Evolutionary conservation across 495 filamentous ascomycete genomes (phyloP), one percentile per base, ranked within the genome.

Genomic region (Tuber magnatum): DNA sequence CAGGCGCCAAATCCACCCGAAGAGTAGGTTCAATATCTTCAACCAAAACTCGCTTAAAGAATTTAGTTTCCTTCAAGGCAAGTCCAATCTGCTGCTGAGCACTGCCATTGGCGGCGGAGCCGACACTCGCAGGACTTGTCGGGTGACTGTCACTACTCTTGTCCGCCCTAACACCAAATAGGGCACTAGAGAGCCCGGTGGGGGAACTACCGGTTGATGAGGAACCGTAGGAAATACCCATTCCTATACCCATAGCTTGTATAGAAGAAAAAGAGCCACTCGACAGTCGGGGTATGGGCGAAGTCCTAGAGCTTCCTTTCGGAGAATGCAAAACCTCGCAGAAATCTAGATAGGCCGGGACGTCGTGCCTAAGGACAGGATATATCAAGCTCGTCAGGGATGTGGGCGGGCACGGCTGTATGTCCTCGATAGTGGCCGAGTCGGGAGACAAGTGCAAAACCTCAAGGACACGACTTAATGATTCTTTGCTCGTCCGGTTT

Each of bases 11-110:
- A 84, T 99, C 95, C 7, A 98, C 88, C 61, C 95, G 89, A 32
- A 99, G 84, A 0, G 95, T 97, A 3, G 95, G 95, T 84, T 99
- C 95, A 73, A 99, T 92, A 84, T 98, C 95, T 83, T 99, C 95
- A 72, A 88, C 86, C 20, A 97, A 83, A 9, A 88, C 89, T 35
- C 95, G 89, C 84, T 99, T 99, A 84, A 94, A 99, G 83, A 97
- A 98, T 76, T 91, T 92, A 5, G 91, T 93, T 73, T 97, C 95
- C 80, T 97, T 97, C 68, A 99, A 84, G 14, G 89, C 87, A 35
- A 75, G 76, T 4, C 78, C 79, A 12, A 78, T 80, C 51, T 80
- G 78, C 18, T 77, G 78, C 39, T 78, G 74, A 7, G 74, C 74
- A 40, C 24, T 32, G 44, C 71, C 70, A 72, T 76, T 77, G 71